Evolutionary conservation across 2,329 filamentous ascomycete species (phyloP), one percentile per base, ranked within the genome.

Genomic region (Cladosporium sp.): DNA sequence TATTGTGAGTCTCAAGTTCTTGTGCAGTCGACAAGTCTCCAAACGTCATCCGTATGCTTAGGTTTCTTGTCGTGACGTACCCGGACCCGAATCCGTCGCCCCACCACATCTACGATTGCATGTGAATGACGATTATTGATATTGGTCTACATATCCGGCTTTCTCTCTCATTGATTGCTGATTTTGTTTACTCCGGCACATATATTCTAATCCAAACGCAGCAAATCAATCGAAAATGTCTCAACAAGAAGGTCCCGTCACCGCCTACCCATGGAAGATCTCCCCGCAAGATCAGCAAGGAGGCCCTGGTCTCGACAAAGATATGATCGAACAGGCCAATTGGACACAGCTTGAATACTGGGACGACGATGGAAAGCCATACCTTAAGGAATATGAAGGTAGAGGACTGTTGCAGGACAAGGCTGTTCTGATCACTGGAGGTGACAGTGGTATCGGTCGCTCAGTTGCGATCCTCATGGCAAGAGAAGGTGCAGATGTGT

Each of bases 401-500:
- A 60, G 63, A 42, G 68, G 67, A 13, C 63, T 69, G 17, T 60
- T 71, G 9, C 62, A 72, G 54, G 66, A 66, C 59, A 73, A 73
- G 57, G 61, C 64, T 4, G 63, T 62, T 9, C 42, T 67, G 1
- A 64, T 67, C 36, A 67, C 65, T 2, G 65, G 64, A 17, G 65
- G 65, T 36, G 65, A 64, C 56, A 62, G 58, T 24, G 65, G 64
- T 24, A 84, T 84, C 40, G 81, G 81, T 20, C 77, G 81, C 10
- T 73, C 80, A 0, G 75, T 82, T 1, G 81, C 81, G 0, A 74
- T 83, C 0, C 69, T 84, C 1, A 82, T 83, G 69, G 82, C 83
- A 0, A 75, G 80, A 10, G 82, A 85, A 64, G 82, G 83, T 1
- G 80, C 82, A 9, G 78, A 84, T 61, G 72, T 83, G 42, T 79